A percentile compares a stretch with the other conserved stretches of the same genome.
Conservation (phyloP, 2,329 filamentous ascomycete genomes). For the Xylaria sp. region DNA sequence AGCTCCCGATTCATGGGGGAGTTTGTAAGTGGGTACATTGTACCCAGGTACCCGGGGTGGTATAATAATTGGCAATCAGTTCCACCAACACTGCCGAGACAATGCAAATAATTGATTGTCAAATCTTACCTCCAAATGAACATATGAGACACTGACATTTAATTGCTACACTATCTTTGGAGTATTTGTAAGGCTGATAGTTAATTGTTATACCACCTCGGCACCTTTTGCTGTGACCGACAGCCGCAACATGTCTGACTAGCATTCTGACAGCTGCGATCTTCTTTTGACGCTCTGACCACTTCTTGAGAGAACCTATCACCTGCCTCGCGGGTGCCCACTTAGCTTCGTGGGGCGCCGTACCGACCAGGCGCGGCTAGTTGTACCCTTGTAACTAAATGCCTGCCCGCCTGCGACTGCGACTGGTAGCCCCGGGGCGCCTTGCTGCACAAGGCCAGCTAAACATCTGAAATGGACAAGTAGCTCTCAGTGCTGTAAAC, state of each 20-base stretch:
- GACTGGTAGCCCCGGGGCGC: conserved; percentile 9
- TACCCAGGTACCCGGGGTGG: neutral
- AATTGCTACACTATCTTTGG: too few species aligned
- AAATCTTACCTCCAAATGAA: too few species aligned
- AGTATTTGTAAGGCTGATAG: too few species aligned
- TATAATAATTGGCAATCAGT: too few species aligned
- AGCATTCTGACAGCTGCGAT: neutral
- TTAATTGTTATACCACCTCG: too few species aligned
- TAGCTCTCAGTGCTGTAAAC: conserved; percentile 26
- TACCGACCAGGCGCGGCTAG: neutral
- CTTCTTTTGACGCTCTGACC: conserved; percentile 23
- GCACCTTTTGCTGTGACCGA: neutral
- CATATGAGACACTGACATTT: too few species aligned
- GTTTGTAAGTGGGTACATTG: conserved; percentile 6
- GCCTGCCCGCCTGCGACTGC: neutral
- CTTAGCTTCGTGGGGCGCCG: conserved; percentile 11
- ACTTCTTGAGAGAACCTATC: neutral
- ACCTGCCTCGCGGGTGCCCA: neutral
- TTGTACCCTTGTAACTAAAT: too few species aligned
- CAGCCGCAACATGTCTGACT: neutral
- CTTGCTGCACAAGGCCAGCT: conserved; percentile 36
- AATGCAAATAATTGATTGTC: too few species aligned
- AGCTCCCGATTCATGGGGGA: neutral
- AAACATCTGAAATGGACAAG: conserved; percentile 38
- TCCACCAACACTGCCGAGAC: too few species aligned